phyloP scores from a whole-genome alignment of 805 yeast genomes.

The Ogataea naganishii region DNA sequence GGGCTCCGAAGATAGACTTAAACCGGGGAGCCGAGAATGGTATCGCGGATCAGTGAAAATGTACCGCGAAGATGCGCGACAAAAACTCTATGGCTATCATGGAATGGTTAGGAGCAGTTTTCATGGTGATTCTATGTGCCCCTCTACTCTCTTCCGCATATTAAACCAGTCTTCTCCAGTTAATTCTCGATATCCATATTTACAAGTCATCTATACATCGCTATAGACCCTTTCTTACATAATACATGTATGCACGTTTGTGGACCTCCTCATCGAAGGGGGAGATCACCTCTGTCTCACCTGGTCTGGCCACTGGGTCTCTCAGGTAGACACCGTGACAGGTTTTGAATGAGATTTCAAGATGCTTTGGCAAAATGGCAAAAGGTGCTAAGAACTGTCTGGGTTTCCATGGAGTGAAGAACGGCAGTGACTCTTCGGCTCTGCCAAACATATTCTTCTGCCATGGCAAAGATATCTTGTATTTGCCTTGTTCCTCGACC shows the following conservation, averaged over 20 bases:
- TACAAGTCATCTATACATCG: conserved; percentile 6
- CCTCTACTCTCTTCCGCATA: conserved; percentile 2
- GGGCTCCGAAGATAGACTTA: too few relatives aligned
- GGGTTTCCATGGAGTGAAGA: conserved; percentile 95
- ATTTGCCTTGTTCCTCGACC: conserved; percentile 22
- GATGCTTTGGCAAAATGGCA: conserved; percentile 85
- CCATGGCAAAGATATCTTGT: conserved; percentile 66
- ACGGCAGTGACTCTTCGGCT: conserved; percentile 64
- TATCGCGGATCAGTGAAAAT: too few relatives aligned
- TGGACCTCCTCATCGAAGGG: conserved; percentile 80
- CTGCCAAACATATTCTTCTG: conserved; percentile 77
- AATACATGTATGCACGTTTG: conserved; percentile 93
- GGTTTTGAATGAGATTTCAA: conserved; percentile 82
- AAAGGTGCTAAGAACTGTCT: conserved; percentile 90
- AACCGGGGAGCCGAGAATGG: too few relatives aligned
- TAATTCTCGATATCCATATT: too few relatives aligned
- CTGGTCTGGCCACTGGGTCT: conserved; percentile 96
- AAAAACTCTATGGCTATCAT: too few relatives aligned
- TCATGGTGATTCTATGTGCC: too few relatives aligned
- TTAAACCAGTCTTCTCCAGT: conserved; percentile 1
- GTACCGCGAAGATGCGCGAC: too few relatives aligned
- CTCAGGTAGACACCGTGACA: conserved; percentile 96
- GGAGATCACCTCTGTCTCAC: conserved; percentile 89
- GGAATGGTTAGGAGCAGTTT: conserved; percentile 5
- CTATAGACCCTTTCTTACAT: conserved; percentile 59